Evolutionary conservation across 2,329 filamentous ascomycete species (phyloP), one percentile per base, ranked within the genome.

Genomic region (Sphaerostilbella broomeana): DNA sequence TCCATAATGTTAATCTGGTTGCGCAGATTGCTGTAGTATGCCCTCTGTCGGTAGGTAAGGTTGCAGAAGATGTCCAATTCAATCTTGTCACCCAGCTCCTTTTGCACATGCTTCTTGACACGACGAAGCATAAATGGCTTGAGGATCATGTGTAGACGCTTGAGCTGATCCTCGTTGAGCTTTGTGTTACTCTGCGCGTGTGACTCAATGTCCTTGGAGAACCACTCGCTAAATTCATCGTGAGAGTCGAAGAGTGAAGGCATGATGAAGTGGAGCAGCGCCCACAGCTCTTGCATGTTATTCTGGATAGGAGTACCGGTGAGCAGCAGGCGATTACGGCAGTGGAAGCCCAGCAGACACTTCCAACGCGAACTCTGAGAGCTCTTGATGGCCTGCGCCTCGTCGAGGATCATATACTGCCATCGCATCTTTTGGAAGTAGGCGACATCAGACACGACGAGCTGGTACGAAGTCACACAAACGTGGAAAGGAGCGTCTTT

Each of bases 371-470:
- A 95, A 68, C 88, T 95, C 55, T 86, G 80, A 1, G 92, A 95
- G 46, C 89, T 95, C 71, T 98, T 98, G 78, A 98, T 97, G 50
- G 92, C 92, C 60, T 98, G 92, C 2, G 92, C 92, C 64, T 98
- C 92, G 53, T 98, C 92, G 27, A 98, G 77, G 61, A 98, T 95
- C 92, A 98, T 98, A 69, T 98, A 97, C 66, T 97, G 92, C 92
- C 92, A 98, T 53, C 85, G 85, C 74, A 98, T 92, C 71, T 97
- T 97, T 65, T 95, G 90, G 69, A 98, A 97, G 63, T 98, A 98
- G 44, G 88, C 82, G 2, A 94, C 86, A 59, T 98, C 92, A 18
- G 89, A 86, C 15, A 98, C 92, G 18, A 98, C 92, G 25, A 98
- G 73, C 63, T 98, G 92, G 61, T 98, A 98, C 1, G 90, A 97